Evolutionary conservation across 306 rosid genomes (phyloP).

Genomic region (Sphenostylis stenocarpa): DNA sequence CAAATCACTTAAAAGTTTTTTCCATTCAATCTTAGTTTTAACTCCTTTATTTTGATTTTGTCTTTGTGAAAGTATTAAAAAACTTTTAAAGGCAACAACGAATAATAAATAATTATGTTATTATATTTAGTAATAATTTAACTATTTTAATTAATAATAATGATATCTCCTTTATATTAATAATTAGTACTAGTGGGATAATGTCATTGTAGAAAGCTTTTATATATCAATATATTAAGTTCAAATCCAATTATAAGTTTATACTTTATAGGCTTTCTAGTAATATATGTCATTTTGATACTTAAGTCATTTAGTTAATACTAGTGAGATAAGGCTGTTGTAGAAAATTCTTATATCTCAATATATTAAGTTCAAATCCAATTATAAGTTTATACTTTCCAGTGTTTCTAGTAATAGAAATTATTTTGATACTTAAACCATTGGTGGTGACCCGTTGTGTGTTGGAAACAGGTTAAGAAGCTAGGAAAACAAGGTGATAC

Average conservation of each 20-base stretch:
- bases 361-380: constrained; percentile 10
- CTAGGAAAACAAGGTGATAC: constrained; percentile 54
- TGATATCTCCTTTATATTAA: neutral
- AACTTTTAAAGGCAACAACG: neutral
- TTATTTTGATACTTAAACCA: constrained; percentile 6
- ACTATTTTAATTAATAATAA: constrained; percentile 5
- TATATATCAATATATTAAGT: neutral
- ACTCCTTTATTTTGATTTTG: too few species aligned
- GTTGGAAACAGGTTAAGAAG: constrained; percentile 59
- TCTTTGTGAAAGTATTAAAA: neutral
- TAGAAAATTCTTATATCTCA: neutral
- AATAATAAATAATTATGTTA: neutral
- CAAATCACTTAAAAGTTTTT: too few species aligned
- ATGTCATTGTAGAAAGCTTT: neutral
- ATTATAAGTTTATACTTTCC: constrained; percentile 12
- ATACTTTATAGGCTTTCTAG: constrained; percentile 10
- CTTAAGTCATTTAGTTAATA: neutral
- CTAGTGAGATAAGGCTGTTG: neutral
- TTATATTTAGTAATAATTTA: neutral
- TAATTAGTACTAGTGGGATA: neutral
- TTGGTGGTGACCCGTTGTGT: neutral
- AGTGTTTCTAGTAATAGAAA: neutral
- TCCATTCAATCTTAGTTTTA: too few species aligned
- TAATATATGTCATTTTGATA: constrained; percentile 5
- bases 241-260: constrained; percentile 18